A percentile compares a stretch with the other conserved stretches of the same genome.
Evolutionary conservation across 768 basidiomycete genomes (phyloP).

Genomic region (Ramaria sp.): DNA sequence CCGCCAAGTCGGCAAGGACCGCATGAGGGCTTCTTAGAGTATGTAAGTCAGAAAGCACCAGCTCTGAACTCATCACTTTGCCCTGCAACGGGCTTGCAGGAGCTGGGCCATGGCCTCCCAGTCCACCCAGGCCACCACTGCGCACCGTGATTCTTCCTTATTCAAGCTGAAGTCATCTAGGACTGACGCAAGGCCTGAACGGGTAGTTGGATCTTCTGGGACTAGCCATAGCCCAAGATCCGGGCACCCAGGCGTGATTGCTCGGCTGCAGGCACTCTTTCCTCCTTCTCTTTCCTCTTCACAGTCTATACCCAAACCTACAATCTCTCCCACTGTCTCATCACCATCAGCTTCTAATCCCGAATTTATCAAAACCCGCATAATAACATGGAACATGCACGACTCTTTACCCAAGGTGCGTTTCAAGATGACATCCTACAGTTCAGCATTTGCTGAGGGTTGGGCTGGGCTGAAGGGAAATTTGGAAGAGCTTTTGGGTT

Average conservation of each 20-base stretch:
- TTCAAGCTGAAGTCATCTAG: constrained; percentile 6
- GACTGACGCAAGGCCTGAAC: neutral
- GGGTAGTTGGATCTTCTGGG: neutral
- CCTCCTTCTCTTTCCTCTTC: constrained; percentile 19
- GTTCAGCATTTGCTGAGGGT: constrained; percentile 4
- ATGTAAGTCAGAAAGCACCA: neutral
- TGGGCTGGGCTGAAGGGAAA: constrained; percentile 43
- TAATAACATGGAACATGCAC: constrained; percentile 82
- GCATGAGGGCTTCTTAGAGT: too few species aligned
- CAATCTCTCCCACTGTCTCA: constrained; percentile 13
- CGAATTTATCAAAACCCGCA: constrained; percentile 50
- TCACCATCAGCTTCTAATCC: constrained; percentile 22
- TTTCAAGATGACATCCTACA: neutral
- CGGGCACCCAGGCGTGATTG: constrained; percentile 26
- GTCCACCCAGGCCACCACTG: neutral
- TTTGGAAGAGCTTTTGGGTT: constrained; percentile 58
- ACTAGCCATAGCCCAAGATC: neutral
- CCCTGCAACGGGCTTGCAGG: neutral
- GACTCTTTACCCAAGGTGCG: constrained; percentile 66
- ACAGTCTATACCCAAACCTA: neutral
- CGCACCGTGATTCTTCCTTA: neutral
- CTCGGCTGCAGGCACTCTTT: constrained; percentile 43
- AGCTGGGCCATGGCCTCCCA: neutral
- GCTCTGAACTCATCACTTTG: neutral
- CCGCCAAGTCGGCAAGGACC: too few species aligned